Evolutionary conservation across 1,139 yeast species (phyloP), one percentile per base, ranked within the genome.

Genomic region (Scheffersomyces cryptocercus): DNA sequence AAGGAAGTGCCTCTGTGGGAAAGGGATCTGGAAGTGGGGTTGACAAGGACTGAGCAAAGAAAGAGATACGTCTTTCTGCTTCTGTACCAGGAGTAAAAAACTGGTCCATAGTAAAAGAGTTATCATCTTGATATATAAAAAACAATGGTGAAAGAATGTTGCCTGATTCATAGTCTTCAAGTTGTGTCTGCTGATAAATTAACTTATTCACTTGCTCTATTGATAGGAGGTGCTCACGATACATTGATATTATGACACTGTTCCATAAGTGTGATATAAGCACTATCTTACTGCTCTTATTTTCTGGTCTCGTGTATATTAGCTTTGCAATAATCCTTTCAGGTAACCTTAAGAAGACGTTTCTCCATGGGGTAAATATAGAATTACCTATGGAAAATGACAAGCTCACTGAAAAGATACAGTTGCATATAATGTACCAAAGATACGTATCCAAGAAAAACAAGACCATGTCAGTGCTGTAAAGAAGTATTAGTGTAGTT

Each of bases 351-450:
- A 87, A 76, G 58, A 84, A 89, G 5, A 86, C 81, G 55, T 87
- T 87, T 56, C 85, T 79, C 96, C 96, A 88, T 0, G 96, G 96
- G 0, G 95, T 84, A 67, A 88, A 75, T 4, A 88, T 81, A 1
- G 96, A 88, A 3, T 85, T 84, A 0, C 96, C 96, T 41, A 82
- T 68, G 7, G 82, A 78, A 56, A 86, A 82, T 0, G 96, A 85
- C 29, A 87, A 62, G 3, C 78, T 70, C 24, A 87, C 78, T 2
- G 96, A 88, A 50, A 88, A 83, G 1, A 85, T 57, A 45, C 93
- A 83, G 57, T 85, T 88, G 73, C 89, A 84, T 38, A 89, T 80
- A 50, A 88, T 84, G 58, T 88, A 89, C 97, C 97, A 89, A 30
- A 89, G 74, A 54, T 89, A 89, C 0, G 96, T 88, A 56, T 89